Base-by-base conservation (phyloP, 148 eudicot genomes). In the Camellia lanceoleosa region DNA sequence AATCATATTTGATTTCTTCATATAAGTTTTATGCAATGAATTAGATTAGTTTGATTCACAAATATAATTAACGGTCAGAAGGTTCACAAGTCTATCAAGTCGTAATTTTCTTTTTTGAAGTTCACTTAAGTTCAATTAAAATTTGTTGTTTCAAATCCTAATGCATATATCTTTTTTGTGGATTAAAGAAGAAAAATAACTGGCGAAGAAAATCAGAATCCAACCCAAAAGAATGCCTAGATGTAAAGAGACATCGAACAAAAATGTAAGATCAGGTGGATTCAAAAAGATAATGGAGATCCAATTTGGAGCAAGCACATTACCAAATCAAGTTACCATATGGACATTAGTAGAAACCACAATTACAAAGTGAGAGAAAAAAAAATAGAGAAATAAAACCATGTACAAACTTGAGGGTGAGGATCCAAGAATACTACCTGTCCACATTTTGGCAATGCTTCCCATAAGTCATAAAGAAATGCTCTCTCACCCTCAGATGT, bases 201-300 rank as follows among this genome's bases (percentile, higher is more conserved):
- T 92, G 90, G 20, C 88, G 82, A 63, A 96, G 97, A 83, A 87
- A 96, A 85, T 89, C 89, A 14, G 99, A 96, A 80, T 89, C 89
- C 73, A 91, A 89, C 64, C 88, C 89, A 83, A 96, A 93, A 87
- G 95, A 92, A 30, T 87, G 85, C 82, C 99, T 96, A 94, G 52
- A 88, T 68, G 66, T 78, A 30, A 65, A 81, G 64, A 79, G 75
- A 68, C 64, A 85, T 46, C 73, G 16, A 71, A 51, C 56, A 70
- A 47, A 55, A 14, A 12, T 43, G 19, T 13, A 71, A 49, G 49
- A 71, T 76, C 60, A 11, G 51, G 55, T 41, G 15, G 20, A 76
- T 18, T 19, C 62, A 61, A 61, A 51, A 64, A 15, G 55, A 23
- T 23, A 23, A 23, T 23, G 30, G 30, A 23, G 30, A 81, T 8